Evolutionary conservation across 2,329 filamentous ascomycete species (phyloP).

Genomic region (Colletotrichum acutatum): DNA sequence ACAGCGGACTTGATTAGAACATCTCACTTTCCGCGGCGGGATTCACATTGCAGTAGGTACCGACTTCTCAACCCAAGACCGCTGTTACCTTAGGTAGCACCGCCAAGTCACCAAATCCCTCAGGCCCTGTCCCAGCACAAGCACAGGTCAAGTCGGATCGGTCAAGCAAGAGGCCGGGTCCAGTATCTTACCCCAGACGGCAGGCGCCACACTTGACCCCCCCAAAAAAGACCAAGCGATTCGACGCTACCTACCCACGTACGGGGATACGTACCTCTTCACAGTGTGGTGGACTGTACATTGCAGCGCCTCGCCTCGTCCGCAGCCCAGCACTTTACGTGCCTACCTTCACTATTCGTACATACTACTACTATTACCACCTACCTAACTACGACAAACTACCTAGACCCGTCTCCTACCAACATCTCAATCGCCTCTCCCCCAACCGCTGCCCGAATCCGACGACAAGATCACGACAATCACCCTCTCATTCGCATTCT

Average conservation of each 20-base stretch:
- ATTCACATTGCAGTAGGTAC: not conserved
- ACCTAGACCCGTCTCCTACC: conserved; percentile 15
- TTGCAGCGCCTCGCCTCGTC: conserved; percentile 25
- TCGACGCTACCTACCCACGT: conserved; percentile 3
- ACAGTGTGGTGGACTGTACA: conserved; percentile 29
- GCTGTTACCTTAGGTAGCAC: not conserved
- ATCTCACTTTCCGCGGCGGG: not conserved
- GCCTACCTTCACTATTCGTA: conserved; percentile 9
- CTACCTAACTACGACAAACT: conserved; percentile 16
- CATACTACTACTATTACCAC: conserved; percentile 13
- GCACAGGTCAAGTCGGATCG: conserved; percentile 17
- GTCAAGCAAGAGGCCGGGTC: conserved; percentile 20
- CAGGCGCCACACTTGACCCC: conserved; percentile 19
- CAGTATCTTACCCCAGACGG: conserved; percentile 32
- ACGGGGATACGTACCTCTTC: conserved; percentile 10
- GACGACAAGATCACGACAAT: conserved; percentile 31
- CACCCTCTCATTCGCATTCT: not conserved
- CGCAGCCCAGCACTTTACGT: conserved; percentile 26
- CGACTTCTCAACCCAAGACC: not conserved
- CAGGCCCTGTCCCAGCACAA: conserved; percentile 4
- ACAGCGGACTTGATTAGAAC: not conserved
- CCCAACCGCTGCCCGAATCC: conserved; percentile 21
- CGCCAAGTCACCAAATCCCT: not conserved
- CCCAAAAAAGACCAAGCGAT: conserved; percentile 16
- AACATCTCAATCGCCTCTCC: conserved; percentile 17